Conservation (phyloP, 768 basidiomycete genomes). For the Lepiota subincarnata region DNA sequence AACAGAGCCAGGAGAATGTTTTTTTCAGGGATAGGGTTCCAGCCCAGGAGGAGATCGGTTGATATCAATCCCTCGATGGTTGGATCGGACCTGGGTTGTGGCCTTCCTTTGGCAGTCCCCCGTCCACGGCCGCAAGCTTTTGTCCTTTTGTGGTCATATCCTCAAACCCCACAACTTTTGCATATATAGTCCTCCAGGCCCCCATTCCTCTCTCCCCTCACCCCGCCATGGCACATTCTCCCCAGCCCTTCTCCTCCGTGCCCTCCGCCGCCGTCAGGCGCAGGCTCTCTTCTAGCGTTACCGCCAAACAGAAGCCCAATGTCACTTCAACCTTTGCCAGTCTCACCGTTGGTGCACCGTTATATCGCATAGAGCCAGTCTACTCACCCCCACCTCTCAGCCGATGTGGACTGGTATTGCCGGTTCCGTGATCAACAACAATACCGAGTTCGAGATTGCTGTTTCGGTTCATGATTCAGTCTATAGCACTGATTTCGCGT, state of each 20-base stretch:
- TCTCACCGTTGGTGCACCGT: conserved; percentile 52
- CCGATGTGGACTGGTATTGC: conserved; percentile 89
- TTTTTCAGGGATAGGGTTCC: neutral
- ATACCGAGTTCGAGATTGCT: conserved; percentile 63
- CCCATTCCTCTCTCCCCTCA: conserved; percentile 21
- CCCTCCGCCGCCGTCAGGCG: conserved; percentile 59
- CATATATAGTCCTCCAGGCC: conserved; percentile 25
- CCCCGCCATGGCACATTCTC: conserved; percentile 46
- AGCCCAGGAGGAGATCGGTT: neutral
- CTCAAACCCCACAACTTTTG: conserved; percentile 15
- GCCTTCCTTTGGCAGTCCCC: conserved; percentile 6
- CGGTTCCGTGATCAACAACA: conserved; percentile 55
- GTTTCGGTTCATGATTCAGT: conserved; percentile 83
- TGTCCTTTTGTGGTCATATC: conserved; percentile 22
- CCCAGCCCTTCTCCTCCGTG: conserved; percentile 55
- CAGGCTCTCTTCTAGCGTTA: conserved; percentile 59
- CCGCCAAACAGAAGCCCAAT: conserved; percentile 47
- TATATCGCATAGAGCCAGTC: conserved; percentile 10
- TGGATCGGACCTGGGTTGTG: neutral
- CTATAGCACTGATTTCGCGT: conserved; percentile 77
- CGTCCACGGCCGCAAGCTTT: conserved; percentile 13
- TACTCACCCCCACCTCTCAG: conserved; percentile 34
- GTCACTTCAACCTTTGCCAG: conserved; percentile 52
- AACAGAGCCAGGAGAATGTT: neutral
- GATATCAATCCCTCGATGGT: conserved; percentile 8